Conservation (phyloP, 2,329 filamentous ascomycete species). For the Ilyonectria robusta region DNA sequence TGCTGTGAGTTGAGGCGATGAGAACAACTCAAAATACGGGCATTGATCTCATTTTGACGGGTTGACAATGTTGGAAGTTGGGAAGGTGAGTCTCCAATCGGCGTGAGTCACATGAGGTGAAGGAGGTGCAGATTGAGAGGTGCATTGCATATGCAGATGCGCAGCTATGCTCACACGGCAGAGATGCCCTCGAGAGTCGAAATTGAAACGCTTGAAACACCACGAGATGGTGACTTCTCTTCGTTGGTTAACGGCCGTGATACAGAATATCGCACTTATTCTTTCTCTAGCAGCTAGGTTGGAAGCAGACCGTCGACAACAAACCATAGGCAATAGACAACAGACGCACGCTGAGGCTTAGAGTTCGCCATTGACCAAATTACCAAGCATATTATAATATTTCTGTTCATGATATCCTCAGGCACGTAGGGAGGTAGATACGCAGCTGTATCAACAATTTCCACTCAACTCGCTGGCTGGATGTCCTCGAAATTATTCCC, state of each 20-base stretch:
- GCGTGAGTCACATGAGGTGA: constrained; percentile 1
- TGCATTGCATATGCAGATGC: background rate
- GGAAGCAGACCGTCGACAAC: background rate
- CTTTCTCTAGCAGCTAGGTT: background rate
- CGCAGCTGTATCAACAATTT: constrained; percentile 8
- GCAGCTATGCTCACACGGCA: background rate
- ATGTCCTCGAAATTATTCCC: constrained; percentile 11
- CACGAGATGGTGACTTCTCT: background rate
- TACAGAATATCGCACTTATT: background rate
- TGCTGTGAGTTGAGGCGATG: background rate
- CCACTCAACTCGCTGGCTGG: constrained; percentile 8
- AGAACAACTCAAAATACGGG: background rate
- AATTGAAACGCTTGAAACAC: too few species aligned
- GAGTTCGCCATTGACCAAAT: background rate
- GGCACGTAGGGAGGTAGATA: background rate
- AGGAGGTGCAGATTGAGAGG: background rate
- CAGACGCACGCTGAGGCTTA: background rate
- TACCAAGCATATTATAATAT: background rate
- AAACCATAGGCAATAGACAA: background rate
- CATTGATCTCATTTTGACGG: background rate
- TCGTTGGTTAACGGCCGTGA: too few species aligned
- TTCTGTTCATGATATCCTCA: background rate
- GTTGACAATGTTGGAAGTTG: background rate
- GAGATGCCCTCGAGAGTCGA: background rate
- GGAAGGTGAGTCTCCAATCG: background rate